A percentile compares a stretch with the other conserved stretches of the same genome.
These are phyloP conservation scores for Phyllosticta capitalensis DNA, from an alignment of 2,329 filamentous ascomycete species.

Conservation along the genomic window DNA sequence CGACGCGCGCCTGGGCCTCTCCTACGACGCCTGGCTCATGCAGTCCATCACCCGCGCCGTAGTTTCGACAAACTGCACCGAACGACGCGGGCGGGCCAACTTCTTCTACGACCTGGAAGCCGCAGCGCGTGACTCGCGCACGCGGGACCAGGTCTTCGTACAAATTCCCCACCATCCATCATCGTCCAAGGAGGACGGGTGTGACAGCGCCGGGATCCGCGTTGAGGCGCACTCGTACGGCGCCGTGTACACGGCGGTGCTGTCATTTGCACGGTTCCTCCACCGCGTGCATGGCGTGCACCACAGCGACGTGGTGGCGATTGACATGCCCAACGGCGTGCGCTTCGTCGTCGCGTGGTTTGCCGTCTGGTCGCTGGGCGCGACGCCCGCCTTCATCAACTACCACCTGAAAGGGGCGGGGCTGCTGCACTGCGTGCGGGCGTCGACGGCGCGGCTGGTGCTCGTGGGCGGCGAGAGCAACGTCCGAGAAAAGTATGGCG, in stretches of 20 bases:
- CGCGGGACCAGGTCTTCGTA: background rate
- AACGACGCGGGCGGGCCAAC: constrained; percentile 24
- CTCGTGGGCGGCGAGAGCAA: constrained; percentile 47
- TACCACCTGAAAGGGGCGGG: constrained; percentile 56
- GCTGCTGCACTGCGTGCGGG: constrained; percentile 54
- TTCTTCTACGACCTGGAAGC: constrained; percentile 22
- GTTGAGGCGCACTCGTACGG: constrained; percentile 29
- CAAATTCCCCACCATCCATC: constrained; percentile 24
- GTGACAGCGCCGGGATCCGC: constrained; percentile 46
- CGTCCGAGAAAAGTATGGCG: constrained; percentile 27
- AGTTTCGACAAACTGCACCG: background rate
- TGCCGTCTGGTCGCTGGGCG: constrained; percentile 55
- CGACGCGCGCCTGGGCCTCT: constrained; percentile 59
- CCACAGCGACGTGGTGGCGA: constrained; percentile 51
- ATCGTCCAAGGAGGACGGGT: constrained; percentile 20
- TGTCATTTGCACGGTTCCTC: constrained; percentile 28
- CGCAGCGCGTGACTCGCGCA: constrained; percentile 13
- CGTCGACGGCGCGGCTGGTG: constrained; percentile 47
- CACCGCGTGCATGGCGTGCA: constrained; percentile 43
- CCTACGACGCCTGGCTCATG: constrained; percentile 49
- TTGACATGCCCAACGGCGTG: constrained; percentile 59
- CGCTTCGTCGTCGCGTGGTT: constrained; percentile 60
- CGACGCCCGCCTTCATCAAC: constrained; percentile 62
- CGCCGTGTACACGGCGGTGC: constrained; percentile 25
- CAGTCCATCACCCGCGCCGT: constrained; percentile 14